Evolutionary conservation across 768 basidiomycete species (phyloP), one percentile per base, ranked within the genome.

Genomic region (Phlebiopsis flavidoalba): DNA sequence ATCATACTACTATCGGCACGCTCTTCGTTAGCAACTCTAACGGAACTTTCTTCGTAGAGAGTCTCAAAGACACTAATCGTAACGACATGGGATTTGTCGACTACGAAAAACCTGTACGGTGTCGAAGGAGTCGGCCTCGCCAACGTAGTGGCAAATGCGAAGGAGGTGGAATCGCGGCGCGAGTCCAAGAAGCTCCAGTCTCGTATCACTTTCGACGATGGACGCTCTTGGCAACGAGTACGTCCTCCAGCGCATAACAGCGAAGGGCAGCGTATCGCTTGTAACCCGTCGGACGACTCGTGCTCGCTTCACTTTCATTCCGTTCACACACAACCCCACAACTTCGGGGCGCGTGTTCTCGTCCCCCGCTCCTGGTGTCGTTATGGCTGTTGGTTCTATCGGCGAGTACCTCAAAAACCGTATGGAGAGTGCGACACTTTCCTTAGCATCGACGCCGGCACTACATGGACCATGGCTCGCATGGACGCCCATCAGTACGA

Each of bases 1-100:
- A 88, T 63, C 72, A 76, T 53, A 75, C 75, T 58, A 72, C 77
- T n/a, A 83, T 95, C 47, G 97, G 97, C 1, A 98, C 96, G 1
- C 76, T 99, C 14, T 99, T 98, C 77, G 89, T 96, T 58, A 91
- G 89, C 75, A 97, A 98, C 73, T 93, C 91, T 40, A 95, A 98
- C 66, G 97, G 97, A 3, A 97, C 95, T 14, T 95, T 85, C 74
- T 99, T 98, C 71, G 89, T 94, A 10, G 83, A 95, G 74, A 89
- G 90, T 66, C 79, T 99, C 60, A 84, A 87, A 74, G 88, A 96
- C 69, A 98, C 97, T 5, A 98, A 98, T 71, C 79, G 97, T 52
- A 96, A 98, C 71, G 78, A 82, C 49, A 73, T 79, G 61, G 97
- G 95, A 10, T 97, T 85, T 61, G 96, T 98, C 37, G 97, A 98